Evolutionary conservation across 2,329 filamentous ascomycete species (phyloP), one percentile per base, ranked within the genome.

Genomic region (Fusarium guadeloupense): DNA sequence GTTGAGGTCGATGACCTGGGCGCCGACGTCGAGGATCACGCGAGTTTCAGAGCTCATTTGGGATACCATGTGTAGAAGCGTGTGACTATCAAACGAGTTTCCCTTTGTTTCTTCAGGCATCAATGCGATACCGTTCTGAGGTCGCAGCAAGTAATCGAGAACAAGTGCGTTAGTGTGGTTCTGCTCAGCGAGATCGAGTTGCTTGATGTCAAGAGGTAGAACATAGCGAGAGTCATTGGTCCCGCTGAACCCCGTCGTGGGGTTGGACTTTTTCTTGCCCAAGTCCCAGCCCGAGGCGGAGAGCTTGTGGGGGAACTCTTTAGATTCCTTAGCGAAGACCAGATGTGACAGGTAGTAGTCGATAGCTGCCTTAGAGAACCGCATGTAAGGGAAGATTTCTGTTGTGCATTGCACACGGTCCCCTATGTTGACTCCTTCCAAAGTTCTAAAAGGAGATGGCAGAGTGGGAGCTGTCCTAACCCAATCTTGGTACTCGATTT

Each of bases 11-110:
- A 93, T 71, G 6, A 93, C 83, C 42, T 89, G 85, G 0, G 90
- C 89, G 0, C 90, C 89, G 0, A 90, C 88, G 60, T 93, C 89
- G 0, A 93, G 77, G 1, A 93, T 81, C 0, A 92, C 88, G 1
- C 81, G 79, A 0, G 83, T 76, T 0, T 74, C 69, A 0, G 76
- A 74, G 0, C 76, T 37, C 38, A 83, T 71, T 0, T 39, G 39
- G 0, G 75, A 69, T 0, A 89, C 37, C 30, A 66, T 69, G 0
- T 72, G 26, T 0, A 92, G 66, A 0, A 90, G 66, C 1, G 67
- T 57, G 10, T 78, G 69, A 0, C 79, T 78, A 6, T 70, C 59
- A 1, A 62, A 48, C 9, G 38, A 46, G 0, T 28, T 33, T 0
- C 39, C 43, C 9, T 46, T 31, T 9, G 33, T 28, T 0, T 58